These are phyloP conservation scores for Conoideocrella luteorostrata DNA, from an alignment of 2,329 filamentous ascomycete genomes.

Conservation along the genomic window DNA sequence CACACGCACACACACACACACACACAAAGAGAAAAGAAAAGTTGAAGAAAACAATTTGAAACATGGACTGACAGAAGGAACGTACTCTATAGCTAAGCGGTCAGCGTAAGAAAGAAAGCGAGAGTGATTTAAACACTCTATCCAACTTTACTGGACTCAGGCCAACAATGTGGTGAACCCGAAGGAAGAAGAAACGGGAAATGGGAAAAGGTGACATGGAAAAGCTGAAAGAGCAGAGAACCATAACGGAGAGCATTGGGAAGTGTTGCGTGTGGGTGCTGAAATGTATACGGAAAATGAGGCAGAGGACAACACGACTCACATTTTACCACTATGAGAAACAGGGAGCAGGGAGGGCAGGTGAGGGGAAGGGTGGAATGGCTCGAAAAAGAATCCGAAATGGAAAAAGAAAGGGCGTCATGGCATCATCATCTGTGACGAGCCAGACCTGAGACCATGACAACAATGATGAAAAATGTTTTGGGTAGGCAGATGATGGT, in stretches of 20 bases:
- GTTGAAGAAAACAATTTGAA: too few species aligned
- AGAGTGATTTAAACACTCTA: slow-evolving; percentile 39
- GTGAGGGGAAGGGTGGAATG: too few species aligned
- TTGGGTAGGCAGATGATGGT: too few species aligned
- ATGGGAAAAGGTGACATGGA: neutral
- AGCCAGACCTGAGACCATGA: too few species aligned
- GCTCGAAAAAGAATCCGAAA: too few species aligned
- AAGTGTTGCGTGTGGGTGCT: neutral
- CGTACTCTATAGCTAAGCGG: slow-evolving; percentile 49
- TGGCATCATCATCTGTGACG: too few species aligned
- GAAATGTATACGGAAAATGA: neutral
- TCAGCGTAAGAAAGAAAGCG: slow-evolving; percentile 64
- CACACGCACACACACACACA: too few species aligned
- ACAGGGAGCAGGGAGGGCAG: too few species aligned
- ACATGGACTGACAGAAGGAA: slow-evolving; percentile 11
- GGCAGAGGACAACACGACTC: too few species aligned
- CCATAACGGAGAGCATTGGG: neutral
- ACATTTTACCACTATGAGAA: neutral
- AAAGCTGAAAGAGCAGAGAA: neutral
- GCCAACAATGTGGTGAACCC: slow-evolving; percentile 11
- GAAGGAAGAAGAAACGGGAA: too few species aligned
- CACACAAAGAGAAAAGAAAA: neutral
- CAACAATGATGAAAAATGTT: too few species aligned
- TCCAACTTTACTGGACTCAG: slow-evolving; percentile 50
- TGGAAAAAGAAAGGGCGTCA: too few species aligned